A percentile compares a stretch with the other conserved stretches of the same genome.
Conservation (phyloP, 148 eudicot genomes). For the Agrostemma githago region DNA sequence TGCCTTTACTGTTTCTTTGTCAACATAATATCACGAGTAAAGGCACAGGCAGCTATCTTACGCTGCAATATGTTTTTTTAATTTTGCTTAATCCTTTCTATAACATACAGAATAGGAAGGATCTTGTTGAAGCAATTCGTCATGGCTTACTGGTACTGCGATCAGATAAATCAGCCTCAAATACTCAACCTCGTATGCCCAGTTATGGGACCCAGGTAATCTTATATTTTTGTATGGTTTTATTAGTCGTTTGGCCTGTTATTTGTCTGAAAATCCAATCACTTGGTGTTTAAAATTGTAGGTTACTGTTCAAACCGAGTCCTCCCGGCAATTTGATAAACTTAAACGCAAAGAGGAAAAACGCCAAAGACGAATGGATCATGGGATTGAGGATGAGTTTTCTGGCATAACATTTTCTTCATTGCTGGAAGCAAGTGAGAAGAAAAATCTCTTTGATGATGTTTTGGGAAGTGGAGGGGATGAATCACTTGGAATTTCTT, state of each 20-base stretch:
- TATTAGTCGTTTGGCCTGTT: not conserved
- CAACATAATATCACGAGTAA: not conserved
- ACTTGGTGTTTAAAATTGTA: constrained; percentile 17
- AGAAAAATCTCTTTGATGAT: constrained; percentile 74
- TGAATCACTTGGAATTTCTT: constrained; percentile 46
- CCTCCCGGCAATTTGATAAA: constrained; percentile 80
- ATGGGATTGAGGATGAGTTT: constrained; percentile 64
- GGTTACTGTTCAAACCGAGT: constrained; percentile 96
- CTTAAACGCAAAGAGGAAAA: constrained; percentile 97
- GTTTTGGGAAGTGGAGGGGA: constrained; percentile 74
- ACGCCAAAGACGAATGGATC: constrained; percentile 68
- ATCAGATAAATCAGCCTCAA: constrained; percentile 59
- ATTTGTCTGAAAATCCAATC: not conserved
- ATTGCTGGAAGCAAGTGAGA: constrained; percentile 93
- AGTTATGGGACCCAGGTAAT: constrained; percentile 96
- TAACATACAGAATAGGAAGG: constrained; percentile 70
- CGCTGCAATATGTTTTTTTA: constrained; percentile 10
- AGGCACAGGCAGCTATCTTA: not conserved
- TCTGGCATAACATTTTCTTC: constrained; percentile 58
- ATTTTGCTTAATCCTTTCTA: not conserved
- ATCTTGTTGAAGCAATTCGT: constrained; percentile 72
- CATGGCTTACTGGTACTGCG: constrained; percentile 63
- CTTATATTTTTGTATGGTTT: not conserved
- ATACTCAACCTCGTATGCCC: constrained; percentile 72
- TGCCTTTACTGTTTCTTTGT: not conserved